Conservation (phyloP, 1,284 basidiomycete species). For the Mycosarcoma maydis region DNA sequence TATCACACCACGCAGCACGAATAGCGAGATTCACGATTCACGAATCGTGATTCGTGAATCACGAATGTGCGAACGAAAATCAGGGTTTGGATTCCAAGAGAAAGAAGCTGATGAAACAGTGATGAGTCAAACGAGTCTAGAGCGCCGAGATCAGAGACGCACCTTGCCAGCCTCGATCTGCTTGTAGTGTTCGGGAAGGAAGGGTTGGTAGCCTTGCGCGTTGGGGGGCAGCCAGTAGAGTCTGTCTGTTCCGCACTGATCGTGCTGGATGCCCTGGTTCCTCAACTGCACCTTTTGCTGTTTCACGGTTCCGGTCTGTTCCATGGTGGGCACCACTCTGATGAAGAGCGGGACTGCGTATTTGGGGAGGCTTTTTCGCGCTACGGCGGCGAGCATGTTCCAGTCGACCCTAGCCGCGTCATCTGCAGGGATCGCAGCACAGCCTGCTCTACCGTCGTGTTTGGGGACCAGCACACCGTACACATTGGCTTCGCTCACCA, state of each 20-base stretch:
- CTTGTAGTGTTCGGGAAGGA: conserved; percentile 46
- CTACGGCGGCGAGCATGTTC: conserved; percentile 52
- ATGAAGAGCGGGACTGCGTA: conserved; percentile 67
- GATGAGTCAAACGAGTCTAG: no score
- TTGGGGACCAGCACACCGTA: conserved; percentile 66
- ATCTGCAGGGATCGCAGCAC: conserved; percentile 64
- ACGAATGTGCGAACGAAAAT: no score
- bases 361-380: conserved; percentile 60
- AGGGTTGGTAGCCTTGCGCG: conserved; percentile 50
- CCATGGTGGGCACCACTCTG: conserved; percentile 60
- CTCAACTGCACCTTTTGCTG: conserved; percentile 64
- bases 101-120: no score
- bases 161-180: conserved; percentile 53
- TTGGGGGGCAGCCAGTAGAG: conserved; percentile 60
- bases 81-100: no score
- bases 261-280: conserved; percentile 66
- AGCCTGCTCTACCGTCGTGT: conserved; percentile 67
- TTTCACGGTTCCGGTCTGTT: conserved; percentile 65
- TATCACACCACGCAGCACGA: no score
- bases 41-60: no score
- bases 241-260: conserved; percentile 44
- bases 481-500: conserved; percentile 65
- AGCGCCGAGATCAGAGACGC: conserved; percentile 32
- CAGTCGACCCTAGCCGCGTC: conserved; percentile 48
- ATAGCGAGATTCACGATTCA: no score